A percentile compares a stretch with the other conserved stretches of the same genome.
These are phyloP conservation scores for Graphilbum sp. DNA, from an alignment of 2,329 filamentous ascomycete species.

Conservation along the genomic window DNA sequence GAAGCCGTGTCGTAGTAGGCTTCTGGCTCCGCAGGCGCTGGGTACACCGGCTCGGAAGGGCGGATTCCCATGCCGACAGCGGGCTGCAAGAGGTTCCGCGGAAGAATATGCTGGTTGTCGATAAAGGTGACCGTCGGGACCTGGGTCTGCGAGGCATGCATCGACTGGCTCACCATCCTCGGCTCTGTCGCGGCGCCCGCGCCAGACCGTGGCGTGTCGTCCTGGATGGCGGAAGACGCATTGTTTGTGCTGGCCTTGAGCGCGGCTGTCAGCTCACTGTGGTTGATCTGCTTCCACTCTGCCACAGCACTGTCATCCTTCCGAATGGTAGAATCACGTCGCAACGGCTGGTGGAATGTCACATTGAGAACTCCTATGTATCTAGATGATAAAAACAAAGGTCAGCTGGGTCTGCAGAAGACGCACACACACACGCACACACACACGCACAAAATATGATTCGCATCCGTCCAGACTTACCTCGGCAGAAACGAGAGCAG, in stretches of 20 bases:
- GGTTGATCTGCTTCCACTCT: slow-evolving; percentile 20
- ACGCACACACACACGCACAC: neutral
- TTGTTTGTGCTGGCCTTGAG: slow-evolving; percentile 5
- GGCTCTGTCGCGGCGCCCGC: neutral
- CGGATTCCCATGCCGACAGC: slow-evolving; percentile 14
- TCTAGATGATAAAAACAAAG: slow-evolving; percentile 26
- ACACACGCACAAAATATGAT: too few species aligned
- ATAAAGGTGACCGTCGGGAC: slow-evolving; percentile 86
- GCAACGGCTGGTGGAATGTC: slow-evolving; percentile 73
- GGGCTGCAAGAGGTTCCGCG: slow-evolving; percentile 61
- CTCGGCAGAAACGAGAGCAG: slow-evolving; percentile 82
- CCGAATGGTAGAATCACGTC: slow-evolving; percentile 41
- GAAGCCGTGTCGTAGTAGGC: neutral
- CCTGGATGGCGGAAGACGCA: neutral
- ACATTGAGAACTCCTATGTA: slow-evolving; percentile 97
- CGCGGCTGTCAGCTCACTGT: slow-evolving; percentile 11
- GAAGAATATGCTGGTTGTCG: slow-evolving; percentile 87
- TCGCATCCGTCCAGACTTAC: too few species aligned
- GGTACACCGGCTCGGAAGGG: neutral
- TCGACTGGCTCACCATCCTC: slow-evolving; percentile 57
- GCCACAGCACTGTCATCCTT: slow-evolving; percentile 26
- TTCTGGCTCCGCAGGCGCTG: neutral
- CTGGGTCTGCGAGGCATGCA: slow-evolving; percentile 45
- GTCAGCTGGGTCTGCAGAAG: too few species aligned
- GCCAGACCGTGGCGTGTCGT: slow-evolving; percentile 1